A percentile compares a stretch with the other conserved stretches of the same genome.
These are phyloP conservation scores for Lecanicillium sp. DNA, from an alignment of 2,329 filamentous ascomycete species.

Conservation along the genomic window DNA sequence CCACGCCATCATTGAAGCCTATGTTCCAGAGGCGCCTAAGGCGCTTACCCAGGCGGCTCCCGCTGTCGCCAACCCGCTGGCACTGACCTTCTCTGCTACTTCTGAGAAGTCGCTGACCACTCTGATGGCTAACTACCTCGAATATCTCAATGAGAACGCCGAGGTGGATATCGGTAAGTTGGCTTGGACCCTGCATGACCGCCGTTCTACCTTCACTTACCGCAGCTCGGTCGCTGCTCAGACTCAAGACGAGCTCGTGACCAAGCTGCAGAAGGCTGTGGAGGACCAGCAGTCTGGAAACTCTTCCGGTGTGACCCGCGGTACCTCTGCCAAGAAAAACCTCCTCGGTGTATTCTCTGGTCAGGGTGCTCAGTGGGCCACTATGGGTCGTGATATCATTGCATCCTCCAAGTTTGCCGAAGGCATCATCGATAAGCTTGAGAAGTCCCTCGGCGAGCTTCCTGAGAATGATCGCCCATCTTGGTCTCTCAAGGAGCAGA, in stretches of 20 bases:
- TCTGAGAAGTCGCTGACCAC: constrained; percentile 12
- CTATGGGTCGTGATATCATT: constrained; percentile 28
- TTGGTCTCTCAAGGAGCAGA: constrained; percentile 24
- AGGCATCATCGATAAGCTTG: constrained; percentile 18
- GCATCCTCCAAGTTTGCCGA: constrained; percentile 12
- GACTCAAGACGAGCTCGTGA: constrained; percentile 12
- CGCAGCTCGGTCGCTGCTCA: constrained; percentile 16
- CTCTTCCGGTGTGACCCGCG: constrained; percentile 7
- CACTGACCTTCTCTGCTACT: constrained; percentile 13
- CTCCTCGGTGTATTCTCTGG: constrained; percentile 25
- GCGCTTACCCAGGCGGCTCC: constrained; percentile 23
- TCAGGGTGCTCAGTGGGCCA: constrained; percentile 28
- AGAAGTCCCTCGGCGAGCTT: constrained; percentile 17
- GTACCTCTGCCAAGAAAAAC: constrained; percentile 11
- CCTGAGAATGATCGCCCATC: constrained; percentile 20
- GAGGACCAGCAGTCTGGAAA: constrained; percentile 17
- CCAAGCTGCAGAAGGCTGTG: constrained; percentile 12
- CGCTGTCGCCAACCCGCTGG: constrained; percentile 6
- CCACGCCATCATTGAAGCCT: constrained; percentile 23
- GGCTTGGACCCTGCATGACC: constrained; percentile 17
- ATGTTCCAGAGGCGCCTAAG: constrained; percentile 27
- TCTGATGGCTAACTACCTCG: constrained; percentile 11
- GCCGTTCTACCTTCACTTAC: constrained; percentile 15
- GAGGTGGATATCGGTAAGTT: constrained; percentile 15
- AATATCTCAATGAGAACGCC: constrained; percentile 11